Evolutionary conservation across 495 filamentous ascomycete genomes (phyloP).

Genomic region (Penicillium subrubescens): DNA sequence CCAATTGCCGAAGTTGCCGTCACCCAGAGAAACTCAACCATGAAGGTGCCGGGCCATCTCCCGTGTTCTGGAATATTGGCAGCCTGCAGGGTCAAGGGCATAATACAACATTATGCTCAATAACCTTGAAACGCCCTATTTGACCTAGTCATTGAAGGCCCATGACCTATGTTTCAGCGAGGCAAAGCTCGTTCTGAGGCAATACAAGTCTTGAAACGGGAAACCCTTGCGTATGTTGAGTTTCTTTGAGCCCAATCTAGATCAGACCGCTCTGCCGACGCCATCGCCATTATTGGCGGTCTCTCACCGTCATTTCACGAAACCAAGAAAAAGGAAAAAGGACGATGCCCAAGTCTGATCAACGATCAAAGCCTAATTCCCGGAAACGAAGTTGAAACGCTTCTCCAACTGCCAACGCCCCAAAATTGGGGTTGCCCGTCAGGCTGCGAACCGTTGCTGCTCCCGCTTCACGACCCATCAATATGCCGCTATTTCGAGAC

Average conservation of each 20-base stretch:
- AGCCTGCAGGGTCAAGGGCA: neutral
- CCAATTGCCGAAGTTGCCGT: neutral
- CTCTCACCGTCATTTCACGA: neutral
- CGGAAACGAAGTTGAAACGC: neutral
- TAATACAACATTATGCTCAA: neutral
- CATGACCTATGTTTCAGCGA: neutral
- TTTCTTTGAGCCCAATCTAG: slow-evolving; percentile 1
- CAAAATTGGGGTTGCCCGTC: neutral
- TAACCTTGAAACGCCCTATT: neutral
- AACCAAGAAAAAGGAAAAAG: neutral
- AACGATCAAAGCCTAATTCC: neutral
- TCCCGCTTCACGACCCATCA: neutral
- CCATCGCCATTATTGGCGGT: neutral
- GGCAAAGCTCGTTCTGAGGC: neutral
- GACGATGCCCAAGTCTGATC: neutral
- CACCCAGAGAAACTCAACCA: neutral
- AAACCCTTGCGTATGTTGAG: neutral
- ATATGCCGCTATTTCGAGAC: neutral
- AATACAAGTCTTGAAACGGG: neutral
- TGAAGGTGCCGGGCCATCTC: neutral
- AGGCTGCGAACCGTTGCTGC: neutral
- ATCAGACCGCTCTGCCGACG: neutral
- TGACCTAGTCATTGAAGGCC: neutral
- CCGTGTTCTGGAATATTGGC: neutral
- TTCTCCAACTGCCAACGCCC: neutral